Percentiles rank a stretch among this genome's conserved stretches.
phyloP scores from a whole-genome alignment of 257 asterid genomes.

The Nicotiana tabacum region DNA sequence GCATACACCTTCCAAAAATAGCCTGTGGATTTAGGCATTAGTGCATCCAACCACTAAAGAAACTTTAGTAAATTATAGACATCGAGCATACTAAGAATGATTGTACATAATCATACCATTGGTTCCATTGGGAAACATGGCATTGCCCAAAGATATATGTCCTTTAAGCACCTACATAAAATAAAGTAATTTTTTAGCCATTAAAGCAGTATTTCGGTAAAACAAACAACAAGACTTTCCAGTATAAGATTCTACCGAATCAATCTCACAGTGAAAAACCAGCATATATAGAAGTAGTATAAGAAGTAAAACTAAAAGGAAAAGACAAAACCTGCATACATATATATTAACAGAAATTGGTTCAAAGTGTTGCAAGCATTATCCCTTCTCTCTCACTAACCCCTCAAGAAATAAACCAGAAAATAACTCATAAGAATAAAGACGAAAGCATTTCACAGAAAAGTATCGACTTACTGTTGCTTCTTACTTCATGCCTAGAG shows the following conservation, averaged over 20 bases:
- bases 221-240: not conserved
- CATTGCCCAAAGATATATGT: conserved; percentile 82
- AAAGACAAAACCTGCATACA: not conserved
- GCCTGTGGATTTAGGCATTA: not conserved
- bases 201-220: not conserved
- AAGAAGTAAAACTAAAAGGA: not conserved
- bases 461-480: not conserved
- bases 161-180: conserved; percentile 87
- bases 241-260: not conserved
- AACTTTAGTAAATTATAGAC: not conserved
- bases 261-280: not conserved
- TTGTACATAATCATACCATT: conserved; percentile 47
- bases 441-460: not conserved
- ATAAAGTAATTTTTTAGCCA: not conserved
- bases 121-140: conserved; percentile 89
- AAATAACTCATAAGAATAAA: not conserved
- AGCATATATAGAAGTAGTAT: not conserved
- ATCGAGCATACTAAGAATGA: not conserved
- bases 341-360: not conserved
- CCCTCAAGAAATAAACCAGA: not conserved
- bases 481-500: not conserved
- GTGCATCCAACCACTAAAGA: not conserved
- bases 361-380: not conserved
- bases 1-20: not conserved
- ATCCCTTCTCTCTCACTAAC: not conserved